Conservation (phyloP, 768 basidiomycete species). For the Mycena leptocephala region DNA sequence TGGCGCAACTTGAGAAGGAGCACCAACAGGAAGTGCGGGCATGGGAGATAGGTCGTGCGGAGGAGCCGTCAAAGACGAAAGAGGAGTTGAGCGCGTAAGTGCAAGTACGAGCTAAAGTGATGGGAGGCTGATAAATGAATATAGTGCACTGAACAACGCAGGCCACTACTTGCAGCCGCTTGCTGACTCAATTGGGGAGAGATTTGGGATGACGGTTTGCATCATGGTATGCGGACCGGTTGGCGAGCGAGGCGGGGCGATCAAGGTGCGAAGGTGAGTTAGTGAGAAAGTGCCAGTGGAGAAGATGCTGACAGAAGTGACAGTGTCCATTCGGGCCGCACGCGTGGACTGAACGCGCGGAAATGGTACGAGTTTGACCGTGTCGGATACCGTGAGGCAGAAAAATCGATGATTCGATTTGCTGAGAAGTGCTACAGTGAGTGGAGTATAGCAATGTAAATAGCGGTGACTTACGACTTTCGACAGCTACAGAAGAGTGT, state of each 20-base stretch:
- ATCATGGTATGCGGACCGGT: background rate
- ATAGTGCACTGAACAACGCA: background rate
- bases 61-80: background rate
- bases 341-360: background rate
- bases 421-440: slow-evolving; percentile 9
- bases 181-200: background rate
- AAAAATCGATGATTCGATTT: background rate
- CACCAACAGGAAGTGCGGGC: slow-evolving; percentile 1
- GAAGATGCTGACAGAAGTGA: background rate
- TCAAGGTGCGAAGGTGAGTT: background rate
- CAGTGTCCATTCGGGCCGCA: background rate
- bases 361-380: background rate
- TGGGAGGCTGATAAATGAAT: background rate
- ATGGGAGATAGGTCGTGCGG: slow-evolving; percentile 26
- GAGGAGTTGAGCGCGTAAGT: slow-evolving; percentile 17
- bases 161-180: background rate
- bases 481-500: too few species aligned
- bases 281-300: too few species aligned
- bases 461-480: too few species aligned
- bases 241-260: background rate
- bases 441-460: too few species aligned
- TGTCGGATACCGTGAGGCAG: background rate
- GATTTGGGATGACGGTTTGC: background rate
- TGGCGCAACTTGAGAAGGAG: background rate
- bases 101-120: too few species aligned